A percentile compares a stretch with the other conserved stretches of the same genome.
Conservation (phyloP, 306 rosid genomes). For the Cyamopsis tetragonoloba region DNA sequence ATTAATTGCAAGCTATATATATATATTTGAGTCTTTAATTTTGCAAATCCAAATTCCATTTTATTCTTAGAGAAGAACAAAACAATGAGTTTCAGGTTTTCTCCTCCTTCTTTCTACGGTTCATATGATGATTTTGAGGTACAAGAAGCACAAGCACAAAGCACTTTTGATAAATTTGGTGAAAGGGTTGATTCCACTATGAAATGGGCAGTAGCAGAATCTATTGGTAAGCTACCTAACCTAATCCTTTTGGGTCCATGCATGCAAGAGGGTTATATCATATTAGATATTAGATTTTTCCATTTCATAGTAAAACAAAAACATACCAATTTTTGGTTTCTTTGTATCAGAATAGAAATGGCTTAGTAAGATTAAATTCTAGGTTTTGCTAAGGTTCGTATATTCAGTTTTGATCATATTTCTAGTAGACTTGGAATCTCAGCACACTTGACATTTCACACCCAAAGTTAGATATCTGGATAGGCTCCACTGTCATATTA, state of each 20-base stretch:
- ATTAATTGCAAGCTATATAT: background rate
- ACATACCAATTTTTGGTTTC: background rate
- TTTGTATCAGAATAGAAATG: no score
- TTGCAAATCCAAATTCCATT: background rate
- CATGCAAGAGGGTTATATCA: background rate
- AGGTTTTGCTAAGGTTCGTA: no score
- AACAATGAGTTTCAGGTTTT: constrained; percentile 17
- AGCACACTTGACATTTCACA: no score
- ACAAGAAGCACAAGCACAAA: background rate
- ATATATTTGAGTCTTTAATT: background rate
- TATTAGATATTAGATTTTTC: background rate
- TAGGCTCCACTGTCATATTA: no score
- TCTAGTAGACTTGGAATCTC: no score
- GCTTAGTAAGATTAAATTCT: no score
- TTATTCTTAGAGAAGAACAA: background rate
- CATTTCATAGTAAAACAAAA: background rate
- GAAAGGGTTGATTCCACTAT: constrained; percentile 13
- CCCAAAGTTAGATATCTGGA: no score
- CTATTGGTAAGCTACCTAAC: constrained; percentile 14
- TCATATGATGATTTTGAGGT: background rate
- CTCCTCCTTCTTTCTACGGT: constrained; percentile 9
- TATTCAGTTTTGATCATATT: no score
- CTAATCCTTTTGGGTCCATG: constrained; percentile 6
- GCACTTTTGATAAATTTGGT: background rate
- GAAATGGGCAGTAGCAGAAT: constrained; percentile 30